Evolutionary conservation across 805 yeast genomes (phyloP).

Genomic region (Ogataea sp.): DNA sequence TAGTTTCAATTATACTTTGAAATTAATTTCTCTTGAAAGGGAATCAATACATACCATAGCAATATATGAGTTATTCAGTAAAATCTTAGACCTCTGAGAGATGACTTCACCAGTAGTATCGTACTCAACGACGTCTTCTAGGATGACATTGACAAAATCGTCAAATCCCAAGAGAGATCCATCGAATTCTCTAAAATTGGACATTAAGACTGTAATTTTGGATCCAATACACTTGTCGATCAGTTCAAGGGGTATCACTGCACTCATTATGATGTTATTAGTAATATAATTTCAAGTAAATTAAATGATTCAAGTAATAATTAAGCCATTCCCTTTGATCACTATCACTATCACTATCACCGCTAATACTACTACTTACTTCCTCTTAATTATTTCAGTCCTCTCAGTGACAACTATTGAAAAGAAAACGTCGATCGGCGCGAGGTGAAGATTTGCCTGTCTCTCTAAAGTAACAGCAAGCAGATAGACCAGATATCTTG

Average conservation of each 20-base stretch:
- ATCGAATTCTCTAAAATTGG: slow-evolving; percentile 63
- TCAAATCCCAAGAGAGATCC: slow-evolving; percentile 91
- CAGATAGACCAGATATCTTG: no score
- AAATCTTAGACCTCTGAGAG: slow-evolving; percentile 47
- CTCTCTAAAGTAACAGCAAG: no score
- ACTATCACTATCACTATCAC: neutral
- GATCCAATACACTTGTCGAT: slow-evolving; percentile 85
- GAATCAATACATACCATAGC: slow-evolving; percentile 51
- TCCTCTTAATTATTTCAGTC: no score
- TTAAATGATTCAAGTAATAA: no score
- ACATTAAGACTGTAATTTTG: slow-evolving; percentile 63
- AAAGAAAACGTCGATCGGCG: neutral
- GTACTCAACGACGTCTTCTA: slow-evolving; percentile 69
- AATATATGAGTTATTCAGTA: slow-evolving; percentile 64
- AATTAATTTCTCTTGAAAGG: no score
- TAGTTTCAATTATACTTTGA: no score
- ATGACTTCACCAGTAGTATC: slow-evolving; percentile 36
- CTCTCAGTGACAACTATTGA: no score
- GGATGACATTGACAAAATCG: slow-evolving; percentile 87
- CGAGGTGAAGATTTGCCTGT: no score
- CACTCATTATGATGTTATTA: slow-evolving; percentile 2
- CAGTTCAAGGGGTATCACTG: slow-evolving; percentile 66
- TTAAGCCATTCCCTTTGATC: no score
- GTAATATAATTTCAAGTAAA: no score
- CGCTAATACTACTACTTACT: no score